A percentile compares a stretch with the other conserved stretches of the same genome.
Evolutionary conservation across 176 grass and related monocot genomes (phyloP).

Genomic region (Puccinellia tenuiflora): DNA sequence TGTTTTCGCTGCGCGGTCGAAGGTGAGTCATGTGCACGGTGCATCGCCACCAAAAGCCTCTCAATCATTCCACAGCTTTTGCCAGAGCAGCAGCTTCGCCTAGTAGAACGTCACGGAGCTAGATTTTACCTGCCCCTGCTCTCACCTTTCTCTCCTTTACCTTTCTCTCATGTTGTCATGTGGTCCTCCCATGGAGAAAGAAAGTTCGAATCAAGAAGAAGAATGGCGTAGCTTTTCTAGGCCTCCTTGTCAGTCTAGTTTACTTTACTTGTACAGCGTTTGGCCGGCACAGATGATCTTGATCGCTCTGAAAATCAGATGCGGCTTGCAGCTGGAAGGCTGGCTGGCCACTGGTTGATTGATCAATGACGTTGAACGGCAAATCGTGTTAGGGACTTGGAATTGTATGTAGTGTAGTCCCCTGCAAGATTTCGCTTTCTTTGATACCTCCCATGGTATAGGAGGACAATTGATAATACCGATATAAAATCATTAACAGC

Average conservation of each 20-base stretch:
- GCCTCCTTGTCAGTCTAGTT: not conserved
- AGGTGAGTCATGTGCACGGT: slow-evolving; percentile 18
- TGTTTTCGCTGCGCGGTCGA: not conserved
- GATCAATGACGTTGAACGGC: not conserved
- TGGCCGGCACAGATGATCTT: not conserved
- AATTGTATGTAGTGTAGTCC: not conserved
- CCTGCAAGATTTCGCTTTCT: not conserved
- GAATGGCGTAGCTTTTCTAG: not conserved
- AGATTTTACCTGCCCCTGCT: slow-evolving; percentile 23
- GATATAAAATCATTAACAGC: not conserved
- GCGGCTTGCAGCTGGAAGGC: not conserved
- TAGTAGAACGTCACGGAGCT: slow-evolving; percentile 16
- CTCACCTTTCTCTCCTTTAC: not conserved
- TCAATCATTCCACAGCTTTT: slow-evolving; percentile 39
- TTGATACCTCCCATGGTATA: not conserved
- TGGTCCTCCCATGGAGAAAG: slow-evolving; percentile 8
- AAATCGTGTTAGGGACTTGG: not conserved
- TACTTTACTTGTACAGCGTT: not conserved
- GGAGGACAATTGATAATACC: not conserved
- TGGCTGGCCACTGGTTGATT: not conserved
- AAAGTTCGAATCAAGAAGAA: not conserved
- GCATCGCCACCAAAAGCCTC: slow-evolving; percentile 16
- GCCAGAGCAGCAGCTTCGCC: slow-evolving; percentile 10
- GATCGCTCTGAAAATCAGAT: not conserved
- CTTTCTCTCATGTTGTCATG: not conserved